These are phyloP conservation scores for Plasmodium fragile DNA, from an alignment of 169 alveolate genomes.

Conservation along the genomic window DNA sequence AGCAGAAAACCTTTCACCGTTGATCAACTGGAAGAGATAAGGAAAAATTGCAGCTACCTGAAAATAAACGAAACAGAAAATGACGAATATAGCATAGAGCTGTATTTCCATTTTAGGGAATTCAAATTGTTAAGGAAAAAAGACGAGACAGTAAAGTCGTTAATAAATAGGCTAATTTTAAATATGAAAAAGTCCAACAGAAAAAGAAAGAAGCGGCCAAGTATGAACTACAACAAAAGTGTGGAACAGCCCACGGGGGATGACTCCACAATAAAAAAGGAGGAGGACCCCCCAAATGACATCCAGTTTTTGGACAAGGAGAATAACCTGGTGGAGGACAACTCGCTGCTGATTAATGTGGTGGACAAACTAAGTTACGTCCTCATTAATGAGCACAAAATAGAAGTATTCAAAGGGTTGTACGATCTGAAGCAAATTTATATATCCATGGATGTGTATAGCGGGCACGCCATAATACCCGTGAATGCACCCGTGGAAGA, in stretches of 20 bases:
- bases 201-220: constrained; percentile 22
- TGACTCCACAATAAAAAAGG: not conserved
- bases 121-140: constrained; percentile 67
- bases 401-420: constrained; percentile 28
- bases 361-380: constrained; percentile 39
- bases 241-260: not conserved
- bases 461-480: constrained; percentile 49
- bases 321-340: constrained; percentile 46
- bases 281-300: not conserved
- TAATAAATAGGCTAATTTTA: constrained; percentile 48
- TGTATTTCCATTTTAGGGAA: constrained; percentile 52
- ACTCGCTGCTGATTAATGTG: constrained; percentile 14
- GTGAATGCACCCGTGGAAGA: constrained; percentile 31
- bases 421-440: constrained; percentile 66
- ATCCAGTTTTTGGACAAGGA: constrained; percentile 47
- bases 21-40: constrained; percentile 25
- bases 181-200: constrained; percentile 36
- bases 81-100: constrained; percentile 51
- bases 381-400: constrained; percentile 30
- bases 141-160: constrained; percentile 41
- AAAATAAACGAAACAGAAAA: constrained; percentile 60
- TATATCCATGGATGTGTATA: constrained; percentile 72
- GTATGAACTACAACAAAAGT: not conserved
- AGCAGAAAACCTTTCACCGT: constrained; percentile 5
- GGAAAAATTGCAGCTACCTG: constrained; percentile 5